Conservation (phyloP, 768 basidiomycete species). For the Clathrus columnatus region DNA sequence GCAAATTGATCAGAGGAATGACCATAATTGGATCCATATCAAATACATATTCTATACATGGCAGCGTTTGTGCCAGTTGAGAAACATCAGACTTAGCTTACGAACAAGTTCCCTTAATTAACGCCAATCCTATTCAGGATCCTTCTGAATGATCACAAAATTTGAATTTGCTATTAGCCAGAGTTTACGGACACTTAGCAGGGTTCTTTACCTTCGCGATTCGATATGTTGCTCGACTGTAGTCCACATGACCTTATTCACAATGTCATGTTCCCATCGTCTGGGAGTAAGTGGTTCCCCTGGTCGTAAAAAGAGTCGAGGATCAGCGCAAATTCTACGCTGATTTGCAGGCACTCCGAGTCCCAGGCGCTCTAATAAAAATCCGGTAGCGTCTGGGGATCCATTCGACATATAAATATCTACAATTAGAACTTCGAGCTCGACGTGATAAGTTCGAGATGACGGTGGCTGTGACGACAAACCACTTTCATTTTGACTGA, state of each 20-base stretch:
- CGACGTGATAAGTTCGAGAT: not conserved
- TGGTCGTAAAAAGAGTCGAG: constrained; percentile 5
- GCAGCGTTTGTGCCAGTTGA: too few species aligned
- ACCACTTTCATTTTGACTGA: not conserved
- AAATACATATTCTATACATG: too few species aligned
- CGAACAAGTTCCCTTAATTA: too few species aligned
- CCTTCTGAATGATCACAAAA: not conserved
- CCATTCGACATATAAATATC: constrained; percentile 8
- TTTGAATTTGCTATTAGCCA: too few species aligned
- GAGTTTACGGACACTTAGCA: not conserved
- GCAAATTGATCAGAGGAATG: too few species aligned
- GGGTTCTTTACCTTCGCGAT: not conserved
- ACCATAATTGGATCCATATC: too few species aligned
- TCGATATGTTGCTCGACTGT: constrained; percentile 3
- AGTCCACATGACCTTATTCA: constrained; percentile 6
- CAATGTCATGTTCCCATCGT: not conserved
- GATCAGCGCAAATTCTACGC: not conserved
- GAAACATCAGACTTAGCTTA: too few species aligned
- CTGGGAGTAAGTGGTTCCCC: constrained; percentile 2
- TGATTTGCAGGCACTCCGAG: not conserved
- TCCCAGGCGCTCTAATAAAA: constrained; percentile 5
- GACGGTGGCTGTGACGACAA: not conserved
- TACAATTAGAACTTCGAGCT: constrained; percentile 2
- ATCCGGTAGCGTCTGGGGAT: constrained; percentile 1
- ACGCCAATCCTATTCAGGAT: too few species aligned